Evolutionary conservation across 345 rosid genomes (phyloP).

Genomic region (Hibiscus tridactylites): DNA sequence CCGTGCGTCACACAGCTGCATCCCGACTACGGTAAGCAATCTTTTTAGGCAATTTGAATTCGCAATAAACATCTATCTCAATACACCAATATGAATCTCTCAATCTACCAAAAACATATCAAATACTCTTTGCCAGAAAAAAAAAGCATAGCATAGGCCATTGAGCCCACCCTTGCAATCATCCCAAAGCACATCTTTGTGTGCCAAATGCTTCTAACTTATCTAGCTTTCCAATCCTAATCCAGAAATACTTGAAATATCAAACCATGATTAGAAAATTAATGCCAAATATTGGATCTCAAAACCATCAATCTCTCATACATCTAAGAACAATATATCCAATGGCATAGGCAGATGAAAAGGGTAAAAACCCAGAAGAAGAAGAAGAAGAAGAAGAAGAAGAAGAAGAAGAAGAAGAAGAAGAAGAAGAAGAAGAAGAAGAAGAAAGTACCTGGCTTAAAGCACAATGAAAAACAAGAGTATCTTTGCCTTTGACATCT

Average conservation of each 20-base stretch:
- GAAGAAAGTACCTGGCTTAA: conserved; percentile 70
- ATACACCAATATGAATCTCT: background rate
- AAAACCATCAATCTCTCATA: background rate
- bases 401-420: background rate
- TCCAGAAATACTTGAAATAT: background rate
- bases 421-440: background rate
- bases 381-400: background rate
- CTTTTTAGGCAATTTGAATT: too few species aligned
- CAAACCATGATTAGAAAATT: background rate
- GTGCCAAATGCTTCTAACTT: background rate
- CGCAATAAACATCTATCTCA: background rate
- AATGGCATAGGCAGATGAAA: background rate
- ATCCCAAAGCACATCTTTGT: background rate
- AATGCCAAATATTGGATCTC: background rate
- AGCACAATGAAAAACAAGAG: conserved; percentile 94
- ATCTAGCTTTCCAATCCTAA: background rate
- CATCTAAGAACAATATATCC: background rate
- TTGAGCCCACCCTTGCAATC: background rate
- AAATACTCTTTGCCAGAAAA: background rate
- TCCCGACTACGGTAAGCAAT: too few species aligned
- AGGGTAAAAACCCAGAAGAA: background rate
- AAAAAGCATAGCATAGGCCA: background rate
- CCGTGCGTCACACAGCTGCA: too few species aligned
- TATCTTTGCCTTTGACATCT: conserved; percentile 74
- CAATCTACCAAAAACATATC: background rate